phyloP scores from a whole-genome alignment of 1,284 basidiomycete genomes.

The Porodaedalea pini region DNA sequence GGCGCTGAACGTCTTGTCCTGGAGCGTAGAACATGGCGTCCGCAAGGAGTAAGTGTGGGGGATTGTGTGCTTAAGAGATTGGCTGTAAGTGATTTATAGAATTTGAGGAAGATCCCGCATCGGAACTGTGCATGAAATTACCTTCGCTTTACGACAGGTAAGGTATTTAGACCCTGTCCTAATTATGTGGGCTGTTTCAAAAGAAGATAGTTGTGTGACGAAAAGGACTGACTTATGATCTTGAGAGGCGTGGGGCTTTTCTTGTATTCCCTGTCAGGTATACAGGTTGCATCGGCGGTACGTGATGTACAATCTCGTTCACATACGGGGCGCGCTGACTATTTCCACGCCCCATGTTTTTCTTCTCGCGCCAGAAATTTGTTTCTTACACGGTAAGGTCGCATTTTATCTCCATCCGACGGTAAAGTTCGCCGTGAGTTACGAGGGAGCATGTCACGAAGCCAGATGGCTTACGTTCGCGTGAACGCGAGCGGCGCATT shows the following conservation, averaged over 20 bases:
- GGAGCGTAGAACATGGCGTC: constrained; percentile 38
- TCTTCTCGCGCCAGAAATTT: constrained; percentile 17
- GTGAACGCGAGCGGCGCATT: constrained; percentile 2
- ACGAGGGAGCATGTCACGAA: constrained; percentile 2
- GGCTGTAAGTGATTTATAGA: constrained; percentile 13
- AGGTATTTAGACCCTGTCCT: constrained; percentile 20
- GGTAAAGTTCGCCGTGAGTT: constrained; percentile 11
- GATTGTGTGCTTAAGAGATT: not conserved
- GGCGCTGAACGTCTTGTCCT: constrained; percentile 47
- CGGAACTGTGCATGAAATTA: constrained; percentile 15
- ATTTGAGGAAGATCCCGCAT: constrained; percentile 15
- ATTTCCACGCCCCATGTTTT: constrained; percentile 13
- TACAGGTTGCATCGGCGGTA: constrained; percentile 2
- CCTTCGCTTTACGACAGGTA: constrained; percentile 13
- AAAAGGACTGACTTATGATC: constrained; percentile 12
- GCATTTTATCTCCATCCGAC: constrained; percentile 16
- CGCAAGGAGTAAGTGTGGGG: constrained; percentile 9
- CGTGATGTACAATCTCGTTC: constrained; percentile 3
- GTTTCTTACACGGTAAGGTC: constrained; percentile 18
- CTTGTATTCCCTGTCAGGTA: constrained; percentile 13
- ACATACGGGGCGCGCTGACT: constrained; percentile 6
- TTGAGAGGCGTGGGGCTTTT: constrained; percentile 8
- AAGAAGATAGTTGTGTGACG: not conserved
- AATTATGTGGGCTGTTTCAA: constrained; percentile 8
- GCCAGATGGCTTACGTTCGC: constrained; percentile 17